Evolutionary conservation across 2,329 filamentous ascomycete species (phyloP).

Genomic region (Pyricularia pennisetigena): DNA sequence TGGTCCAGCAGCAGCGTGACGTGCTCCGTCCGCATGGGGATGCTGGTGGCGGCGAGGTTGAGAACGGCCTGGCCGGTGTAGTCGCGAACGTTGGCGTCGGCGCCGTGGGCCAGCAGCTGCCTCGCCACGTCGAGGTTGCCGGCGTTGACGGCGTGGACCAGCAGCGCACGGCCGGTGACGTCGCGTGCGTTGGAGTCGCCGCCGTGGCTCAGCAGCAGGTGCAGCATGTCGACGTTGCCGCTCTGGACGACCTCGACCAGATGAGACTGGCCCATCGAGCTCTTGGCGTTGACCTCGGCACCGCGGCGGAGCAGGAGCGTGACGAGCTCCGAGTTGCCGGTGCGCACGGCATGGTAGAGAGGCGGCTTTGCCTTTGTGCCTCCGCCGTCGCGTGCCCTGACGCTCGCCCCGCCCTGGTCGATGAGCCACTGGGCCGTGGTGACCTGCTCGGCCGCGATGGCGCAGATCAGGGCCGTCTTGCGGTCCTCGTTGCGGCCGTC

Average conservation of each 20-base stretch:
- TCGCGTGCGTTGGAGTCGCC: slow-evolving; percentile 18
- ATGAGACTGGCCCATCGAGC: slow-evolving; percentile 9
- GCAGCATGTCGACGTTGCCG: slow-evolving; percentile 17
- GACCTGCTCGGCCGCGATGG: slow-evolving; percentile 8
- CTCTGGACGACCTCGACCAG: slow-evolving; percentile 10
- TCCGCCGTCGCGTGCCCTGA: slow-evolving; percentile 13
- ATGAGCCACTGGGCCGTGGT: slow-evolving; percentile 20
- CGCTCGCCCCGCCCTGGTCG: slow-evolving; percentile 13
- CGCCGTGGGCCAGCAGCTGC: slow-evolving; percentile 21
- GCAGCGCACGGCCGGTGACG: slow-evolving; percentile 17
- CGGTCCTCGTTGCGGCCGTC: slow-evolving; percentile 12
- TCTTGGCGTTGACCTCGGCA: slow-evolving; percentile 20
- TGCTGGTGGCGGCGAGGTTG: slow-evolving; percentile 3
- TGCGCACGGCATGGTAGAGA: slow-evolving; percentile 14
- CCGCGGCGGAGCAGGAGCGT: slow-evolving; percentile 19
- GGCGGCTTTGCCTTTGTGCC: slow-evolving; percentile 13
- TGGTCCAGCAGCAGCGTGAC: slow-evolving; percentile 18
- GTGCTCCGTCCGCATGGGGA: slow-evolving; percentile 14
- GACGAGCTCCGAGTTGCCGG: slow-evolving; percentile 11
- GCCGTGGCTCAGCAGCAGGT: slow-evolving; percentile 22
- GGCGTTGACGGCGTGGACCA: slow-evolving; percentile 19
- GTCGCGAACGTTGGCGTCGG: slow-evolving; percentile 20
- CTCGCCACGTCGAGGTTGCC: slow-evolving; percentile 17
- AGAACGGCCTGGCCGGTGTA: slow-evolving; percentile 18
- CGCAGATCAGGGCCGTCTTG: slow-evolving; percentile 12